These are phyloP conservation scores for Phyllosticta capitalensis DNA, from an alignment of 2,329 filamentous ascomycete species.

Conservation along the genomic window DNA sequence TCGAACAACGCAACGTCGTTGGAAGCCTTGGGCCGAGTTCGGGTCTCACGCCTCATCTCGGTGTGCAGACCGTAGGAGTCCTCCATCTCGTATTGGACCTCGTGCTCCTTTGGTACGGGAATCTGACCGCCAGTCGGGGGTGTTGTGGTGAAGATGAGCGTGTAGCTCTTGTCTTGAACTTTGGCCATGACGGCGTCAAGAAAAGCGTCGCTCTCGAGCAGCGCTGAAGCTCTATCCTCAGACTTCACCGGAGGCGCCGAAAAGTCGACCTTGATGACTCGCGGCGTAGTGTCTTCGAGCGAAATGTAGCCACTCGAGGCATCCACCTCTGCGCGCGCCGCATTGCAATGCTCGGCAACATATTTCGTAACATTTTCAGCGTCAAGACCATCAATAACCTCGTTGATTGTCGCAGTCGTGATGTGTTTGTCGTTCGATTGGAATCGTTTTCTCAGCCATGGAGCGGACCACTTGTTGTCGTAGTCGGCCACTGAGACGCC, in stretches of 20 bases:
- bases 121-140: conserved; percentile 30
- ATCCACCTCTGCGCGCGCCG: conserved; percentile 35
- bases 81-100: conserved; percentile 50
- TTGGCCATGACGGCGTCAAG: conserved; percentile 38
- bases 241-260: conserved; percentile 24
- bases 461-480: conserved; percentile 40
- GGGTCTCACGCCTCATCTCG: conserved; percentile 62
- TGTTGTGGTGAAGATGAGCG: conserved; percentile 65
- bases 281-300: conserved; percentile 1
- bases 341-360: conserved; percentile 40
- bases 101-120: conserved; percentile 12
- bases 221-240: conserved; percentile 28
- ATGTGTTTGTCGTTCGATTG: conserved; percentile 38
- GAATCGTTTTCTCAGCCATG: conserved; percentile 46
- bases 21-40: conserved; percentile 20
- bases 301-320: conserved; percentile 22
- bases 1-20: conserved; percentile 55
- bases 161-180: conserved; percentile 51
- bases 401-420: conserved; percentile 44
- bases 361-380: conserved; percentile 31
- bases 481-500: conserved; percentile 65
- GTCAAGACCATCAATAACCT: conserved; percentile 44
- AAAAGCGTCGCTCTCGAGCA: conserved; percentile 33
- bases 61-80: conserved; percentile 56
- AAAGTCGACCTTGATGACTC: conserved; percentile 29